These are phyloP conservation scores for Serpula lacrymans DNA, from an alignment of 768 basidiomycete species.

Conservation along the genomic window DNA sequence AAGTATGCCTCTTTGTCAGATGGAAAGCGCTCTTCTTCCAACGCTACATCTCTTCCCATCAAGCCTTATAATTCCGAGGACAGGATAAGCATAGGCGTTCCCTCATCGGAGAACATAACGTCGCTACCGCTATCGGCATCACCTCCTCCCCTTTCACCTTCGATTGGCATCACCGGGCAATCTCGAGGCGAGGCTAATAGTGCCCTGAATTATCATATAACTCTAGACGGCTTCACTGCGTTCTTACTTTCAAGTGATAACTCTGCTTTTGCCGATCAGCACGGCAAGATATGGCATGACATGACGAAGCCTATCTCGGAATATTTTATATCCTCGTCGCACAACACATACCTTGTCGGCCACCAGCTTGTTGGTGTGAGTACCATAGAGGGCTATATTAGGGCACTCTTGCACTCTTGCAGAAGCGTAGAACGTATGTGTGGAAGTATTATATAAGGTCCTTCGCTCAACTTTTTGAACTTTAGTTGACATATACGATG, in stretches of 20 bases:
- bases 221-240: constrained; percentile 64
- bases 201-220: constrained; percentile 30
- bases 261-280: constrained; percentile 50
- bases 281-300: constrained; percentile 62
- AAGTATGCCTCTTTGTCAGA: constrained; percentile 26
- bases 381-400: constrained; percentile 90
- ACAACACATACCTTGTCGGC: constrained; percentile 90
- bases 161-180: constrained; percentile 3
- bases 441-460: neutral
- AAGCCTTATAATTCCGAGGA: too few species aligned
- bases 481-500: constrained; percentile 90
- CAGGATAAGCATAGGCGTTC: neutral
- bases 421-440: constrained; percentile 91
- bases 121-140: neutral
- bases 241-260: constrained; percentile 86
- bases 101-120: neutral
- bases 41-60: neutral
- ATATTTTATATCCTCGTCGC: constrained; percentile 86
- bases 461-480: neutral
- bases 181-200: too few species aligned
- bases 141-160: constrained; percentile 5
- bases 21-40: neutral
- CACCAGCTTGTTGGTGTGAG: constrained; percentile 85
- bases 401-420: constrained; percentile 85
- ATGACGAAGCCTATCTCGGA: constrained; percentile 88